Conservation (phyloP, 306 rosid genomes). For the Quercus variabilis region DNA sequence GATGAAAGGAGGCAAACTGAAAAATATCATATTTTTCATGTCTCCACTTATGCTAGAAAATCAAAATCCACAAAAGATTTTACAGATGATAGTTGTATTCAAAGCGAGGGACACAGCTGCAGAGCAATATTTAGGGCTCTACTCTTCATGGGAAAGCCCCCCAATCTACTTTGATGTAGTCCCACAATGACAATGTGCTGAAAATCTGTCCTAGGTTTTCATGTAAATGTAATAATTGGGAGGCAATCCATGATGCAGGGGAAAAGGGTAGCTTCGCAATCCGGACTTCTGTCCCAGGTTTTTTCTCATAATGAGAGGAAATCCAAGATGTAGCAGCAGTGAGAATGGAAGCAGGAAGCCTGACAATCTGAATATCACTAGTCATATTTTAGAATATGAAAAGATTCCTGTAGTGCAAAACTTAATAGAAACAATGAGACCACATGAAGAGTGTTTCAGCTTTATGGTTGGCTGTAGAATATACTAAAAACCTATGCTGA, state of each 20-base stretch:
- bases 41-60: not conserved
- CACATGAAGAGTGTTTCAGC: not conserved
- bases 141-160: not conserved
- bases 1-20: not conserved
- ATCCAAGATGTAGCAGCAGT: not conserved
- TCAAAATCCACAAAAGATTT: not conserved
- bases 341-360: not conserved
- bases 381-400: not conserved
- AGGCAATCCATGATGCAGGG: not conserved
- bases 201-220: not conserved
- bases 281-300: not conserved
- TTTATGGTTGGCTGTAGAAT: not conserved
- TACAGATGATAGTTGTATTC: not conserved
- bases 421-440: not conserved
- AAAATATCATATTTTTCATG: not conserved
- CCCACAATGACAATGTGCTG: not conserved
- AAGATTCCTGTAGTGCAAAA: not conserved
- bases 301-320: not conserved
- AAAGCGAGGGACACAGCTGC: not conserved
- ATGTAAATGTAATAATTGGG: not conserved
- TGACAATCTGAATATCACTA: not conserved
- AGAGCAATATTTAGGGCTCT: not conserved
- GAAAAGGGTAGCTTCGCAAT: not conserved
- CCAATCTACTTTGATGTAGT: not conserved
- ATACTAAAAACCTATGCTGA: not conserved